Evolutionary conservation across 805 yeast species (phyloP).

Genomic region (Saturnispora sekii): DNA sequence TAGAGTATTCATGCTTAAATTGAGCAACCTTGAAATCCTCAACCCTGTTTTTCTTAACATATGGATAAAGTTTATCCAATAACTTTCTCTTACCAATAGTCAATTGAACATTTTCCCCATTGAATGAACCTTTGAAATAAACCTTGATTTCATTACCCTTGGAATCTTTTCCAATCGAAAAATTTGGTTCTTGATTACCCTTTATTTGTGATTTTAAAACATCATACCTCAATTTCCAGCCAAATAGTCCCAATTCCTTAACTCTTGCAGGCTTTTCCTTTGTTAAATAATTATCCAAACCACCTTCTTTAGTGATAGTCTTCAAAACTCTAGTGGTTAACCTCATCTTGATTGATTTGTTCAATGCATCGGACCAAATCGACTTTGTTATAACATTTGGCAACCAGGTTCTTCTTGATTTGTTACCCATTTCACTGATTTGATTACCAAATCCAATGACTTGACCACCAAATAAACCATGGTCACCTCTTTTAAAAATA

Average conservation of each 20-base stretch:
- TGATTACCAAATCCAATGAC: conserved; percentile 68
- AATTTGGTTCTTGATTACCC: too few species aligned
- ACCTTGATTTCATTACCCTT: conserved; percentile 28
- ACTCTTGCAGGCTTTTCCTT: conserved; percentile 85
- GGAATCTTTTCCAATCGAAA: too few species aligned
- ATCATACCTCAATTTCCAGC: conserved; percentile 82
- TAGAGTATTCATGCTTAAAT: conserved; percentile 38
- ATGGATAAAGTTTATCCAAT: conserved; percentile 43
- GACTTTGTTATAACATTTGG: conserved; percentile 73
- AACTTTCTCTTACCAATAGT: conserved; percentile 59
- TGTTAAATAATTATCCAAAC: conserved; percentile 77
- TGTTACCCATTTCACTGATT: conserved; percentile 67
- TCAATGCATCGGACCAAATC: conserved; percentile 77
- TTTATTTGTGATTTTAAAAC: conserved; percentile 38
- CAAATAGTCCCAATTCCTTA: conserved; percentile 85
- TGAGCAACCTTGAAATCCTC: conserved; percentile 36
- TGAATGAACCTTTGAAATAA: conserved; percentile 36
- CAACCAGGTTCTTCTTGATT: conserved; percentile 61
- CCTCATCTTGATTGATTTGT: conserved; percentile 44
- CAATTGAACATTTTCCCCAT: conserved; percentile 38
- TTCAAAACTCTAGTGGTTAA: conserved; percentile 74
- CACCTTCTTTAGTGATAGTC: conserved; percentile 90
- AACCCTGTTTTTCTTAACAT: conserved; percentile 34
- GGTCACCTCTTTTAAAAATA: conserved; percentile 72
- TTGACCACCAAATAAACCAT: conserved; percentile 87